Evolutionary conservation across 2,329 filamentous ascomycete genomes (phyloP), one percentile per base, ranked within the genome.

Genomic region (Aspergillus puulaauensis): DNA sequence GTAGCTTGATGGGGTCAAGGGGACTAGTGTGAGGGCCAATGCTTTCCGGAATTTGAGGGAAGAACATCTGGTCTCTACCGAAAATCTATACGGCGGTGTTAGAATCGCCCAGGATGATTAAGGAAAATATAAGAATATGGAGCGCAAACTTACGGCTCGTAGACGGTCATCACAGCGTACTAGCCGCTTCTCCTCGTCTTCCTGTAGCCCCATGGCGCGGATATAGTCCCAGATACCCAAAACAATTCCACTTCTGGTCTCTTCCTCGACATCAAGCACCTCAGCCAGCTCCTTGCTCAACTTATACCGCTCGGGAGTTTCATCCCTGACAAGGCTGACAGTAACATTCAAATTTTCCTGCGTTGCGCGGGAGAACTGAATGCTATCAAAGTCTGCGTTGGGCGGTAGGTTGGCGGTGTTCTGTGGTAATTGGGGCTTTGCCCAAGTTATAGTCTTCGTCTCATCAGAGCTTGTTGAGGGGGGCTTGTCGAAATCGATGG

Each of bases 221-320:
- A 96, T 90, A 69, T 99, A 99, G 71, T 97, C 93, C 91, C 93
- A 99, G 33, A 99, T 84, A 14, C 90, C 93, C 82, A 96, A 90
- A 27, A 96, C 87, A 6, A 93, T 89, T 61, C 95, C 92, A 40
- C 91, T 89, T 31, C 92, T 88, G 27, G 95, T 93, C 51, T 91
- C 93, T 74, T 96, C 91, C 49, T 87, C 83, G 68, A 90, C 90
- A 69, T 97, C 95, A 17, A 98, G 81, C 14, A 98, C 83, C 50
- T 96, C 90, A 11, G 91, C 88, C 46, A 99, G 80, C 57, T 88
- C 86, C 50, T 88, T 86, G 74, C 87, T 95, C 24, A 98, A 78
- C 65, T 86, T 85, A 72, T 89, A 97, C 56, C 92, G 85, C 73
- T 98, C 93, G 0, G 91, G 92, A 14, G 86, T 86, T 72, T 98